Evolutionary conservation across 1,284 basidiomycete genomes (phyloP).

Genomic region (Cutaneotrichosporon sp.): DNA sequence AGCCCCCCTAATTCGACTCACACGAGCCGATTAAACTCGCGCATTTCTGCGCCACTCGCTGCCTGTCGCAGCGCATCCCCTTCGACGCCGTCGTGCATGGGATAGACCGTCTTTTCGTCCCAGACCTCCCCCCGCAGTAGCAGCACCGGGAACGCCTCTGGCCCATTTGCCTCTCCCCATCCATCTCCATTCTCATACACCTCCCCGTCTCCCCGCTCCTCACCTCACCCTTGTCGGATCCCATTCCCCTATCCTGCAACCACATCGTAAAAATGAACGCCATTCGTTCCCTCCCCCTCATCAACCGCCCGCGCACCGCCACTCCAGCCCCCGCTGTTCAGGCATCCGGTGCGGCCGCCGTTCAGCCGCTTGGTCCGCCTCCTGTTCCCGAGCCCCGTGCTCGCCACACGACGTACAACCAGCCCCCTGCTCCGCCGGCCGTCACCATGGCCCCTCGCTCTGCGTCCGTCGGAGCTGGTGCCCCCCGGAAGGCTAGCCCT

Average conservation of each 20-base stretch:
- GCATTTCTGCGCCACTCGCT: constrained; percentile 9
- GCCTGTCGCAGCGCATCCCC: constrained; percentile 8
- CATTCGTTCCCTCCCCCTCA: constrained; percentile 47
- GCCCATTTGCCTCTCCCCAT: constrained; percentile 2
- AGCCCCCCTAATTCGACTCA: constrained; percentile 45
- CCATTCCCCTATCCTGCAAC: neutral
- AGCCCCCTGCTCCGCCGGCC: neutral
- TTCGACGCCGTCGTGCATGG: constrained; percentile 20
- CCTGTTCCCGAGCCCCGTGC: constrained; percentile 10
- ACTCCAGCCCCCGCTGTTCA: constrained; percentile 38
- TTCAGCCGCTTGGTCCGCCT: constrained; percentile 17
- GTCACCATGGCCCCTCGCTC: constrained; percentile 17
- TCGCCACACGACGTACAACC: constrained; percentile 1
- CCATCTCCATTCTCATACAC: neutral
- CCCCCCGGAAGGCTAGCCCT: constrained; percentile 17
- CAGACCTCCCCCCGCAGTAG: neutral
- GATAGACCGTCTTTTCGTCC: constrained; percentile 18
- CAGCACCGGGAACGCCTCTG: neutral
- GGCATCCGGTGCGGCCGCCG: constrained; percentile 10
- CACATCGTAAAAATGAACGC: constrained; percentile 37
- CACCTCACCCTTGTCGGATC: neutral
- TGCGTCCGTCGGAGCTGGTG: constrained; percentile 23
- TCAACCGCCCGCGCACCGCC: constrained; percentile 45
- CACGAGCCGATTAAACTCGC: neutral
- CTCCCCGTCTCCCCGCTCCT: neutral